A percentile compares a stretch with the other conserved stretches of the same genome.
phyloP scores from a whole-genome alignment of 2,329 filamentous ascomycete species.

The Nothomitra cinnamomea region DNA sequence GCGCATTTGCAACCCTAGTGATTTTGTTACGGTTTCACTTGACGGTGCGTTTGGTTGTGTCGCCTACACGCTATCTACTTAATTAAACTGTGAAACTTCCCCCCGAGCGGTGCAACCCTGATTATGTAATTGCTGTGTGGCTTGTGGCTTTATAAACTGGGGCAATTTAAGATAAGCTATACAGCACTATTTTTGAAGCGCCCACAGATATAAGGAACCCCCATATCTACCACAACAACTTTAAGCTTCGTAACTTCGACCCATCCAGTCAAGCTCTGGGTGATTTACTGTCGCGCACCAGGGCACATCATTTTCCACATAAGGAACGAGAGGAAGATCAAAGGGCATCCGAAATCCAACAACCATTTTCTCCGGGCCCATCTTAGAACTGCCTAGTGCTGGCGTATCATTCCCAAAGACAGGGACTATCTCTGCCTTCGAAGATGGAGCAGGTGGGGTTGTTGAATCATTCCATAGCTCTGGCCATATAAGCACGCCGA shows the following conservation, averaged over 20 bases:
- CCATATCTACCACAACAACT: too few species aligned
- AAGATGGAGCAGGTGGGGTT: constrained; percentile 5
- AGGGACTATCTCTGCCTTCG: constrained; percentile 42
- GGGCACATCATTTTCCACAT: constrained; percentile 45
- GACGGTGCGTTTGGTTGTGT: too few species aligned
- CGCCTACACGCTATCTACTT: too few species aligned
- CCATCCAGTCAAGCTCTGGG: constrained; percentile 43
- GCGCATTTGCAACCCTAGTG: too few species aligned
- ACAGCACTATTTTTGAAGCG: too few species aligned
- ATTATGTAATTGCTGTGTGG: too few species aligned
- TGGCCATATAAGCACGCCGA: constrained; percentile 73
- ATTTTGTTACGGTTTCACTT: too few species aligned
- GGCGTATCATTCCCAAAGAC: constrained; percentile 48
- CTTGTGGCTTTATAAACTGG: too few species aligned
- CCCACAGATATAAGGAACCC: too few species aligned
- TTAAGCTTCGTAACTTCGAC: constrained; percentile 11
- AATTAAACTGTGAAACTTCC: too few species aligned
- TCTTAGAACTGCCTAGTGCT: constrained; percentile 10
- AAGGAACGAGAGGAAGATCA: constrained; percentile 53
- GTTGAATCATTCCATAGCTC: constrained; percentile 24
- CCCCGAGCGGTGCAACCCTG: too few species aligned
- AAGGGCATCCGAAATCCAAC: constrained; percentile 73
- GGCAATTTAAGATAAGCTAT: too few species aligned
- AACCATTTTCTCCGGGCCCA: constrained; percentile 13
- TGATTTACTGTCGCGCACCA: constrained; percentile 57